Evolutionary conservation across 306 rosid genomes (phyloP), one percentile per base, ranked within the genome.

Genomic region (Cicer chorassanicum): DNA sequence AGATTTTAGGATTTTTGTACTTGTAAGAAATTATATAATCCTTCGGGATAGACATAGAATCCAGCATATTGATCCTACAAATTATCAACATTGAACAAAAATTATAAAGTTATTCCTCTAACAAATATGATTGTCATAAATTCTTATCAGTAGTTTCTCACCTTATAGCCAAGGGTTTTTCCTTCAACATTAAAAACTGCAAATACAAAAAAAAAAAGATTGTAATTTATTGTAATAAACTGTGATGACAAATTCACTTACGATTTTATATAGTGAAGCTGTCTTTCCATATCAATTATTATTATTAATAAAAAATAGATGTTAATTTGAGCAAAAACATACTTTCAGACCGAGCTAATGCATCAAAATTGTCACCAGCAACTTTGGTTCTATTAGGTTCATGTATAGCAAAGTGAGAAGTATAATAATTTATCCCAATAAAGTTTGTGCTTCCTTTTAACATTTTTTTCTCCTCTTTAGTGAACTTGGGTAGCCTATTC

Each of bases 161-260:
- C 83, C 78, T 40, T 69, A 24, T 82, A 79, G 39, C 88, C 88
- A 9, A 75, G 64, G 11, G 34, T 9, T 44, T 46, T 48, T 63
- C 68, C 82, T 70, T 76, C 54, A 49, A 49, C 72, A 6, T 15
- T 18, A 19, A 53, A 63, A 45, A 42, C 81, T 75, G 42, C 53
- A 72, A 75, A 3, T 29, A 29, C 3, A 29, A 3, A 29, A 21
- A 1, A 29, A 29, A 29, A 29, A 29, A 0, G 0, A 29, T 29
- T 29, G 0, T 29, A 2, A 29, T 3, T 29, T 29, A 4, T 29
- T 29, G 34, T 29, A 29, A 3, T 29, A 29, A 19, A 29, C 3
- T 29, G 4, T 29, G 34, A 0, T 3, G 34, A 0, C 4, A 0
- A 29, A 3, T 29, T 29, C 34, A 3, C 4, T 29, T 29, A 29